phyloP scores from a whole-genome alignment of 345 rosid genomes.

The Corchorus capsularis region DNA sequence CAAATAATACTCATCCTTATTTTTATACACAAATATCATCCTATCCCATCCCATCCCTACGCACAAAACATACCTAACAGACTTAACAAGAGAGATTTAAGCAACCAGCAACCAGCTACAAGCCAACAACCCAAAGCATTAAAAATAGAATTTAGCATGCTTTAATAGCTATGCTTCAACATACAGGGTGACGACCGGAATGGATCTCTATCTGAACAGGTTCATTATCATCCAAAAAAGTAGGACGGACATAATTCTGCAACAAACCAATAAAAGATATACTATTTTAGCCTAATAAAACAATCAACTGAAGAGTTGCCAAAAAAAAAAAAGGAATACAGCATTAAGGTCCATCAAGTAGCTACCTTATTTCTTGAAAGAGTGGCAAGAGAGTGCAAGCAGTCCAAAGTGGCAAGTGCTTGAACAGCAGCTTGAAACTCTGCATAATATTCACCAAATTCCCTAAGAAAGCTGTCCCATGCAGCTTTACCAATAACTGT shows the following conservation, averaged over 20 bases:
- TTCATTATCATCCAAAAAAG: constrained; percentile 60
- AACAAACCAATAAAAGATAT: constrained; percentile 18
- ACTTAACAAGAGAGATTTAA: too few species aligned
- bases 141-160: background rate
- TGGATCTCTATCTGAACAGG: constrained; percentile 71
- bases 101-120: too few species aligned
- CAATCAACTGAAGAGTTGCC: too few species aligned
- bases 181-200: constrained; percentile 93
- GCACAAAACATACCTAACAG: too few species aligned
- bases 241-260: constrained; percentile 80
- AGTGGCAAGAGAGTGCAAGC: constrained; percentile 81
- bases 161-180: constrained; percentile 16
- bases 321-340: background rate
- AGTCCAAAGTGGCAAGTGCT: constrained; percentile 90
- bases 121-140: too few species aligned
- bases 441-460: constrained; percentile 58
- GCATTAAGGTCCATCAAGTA: constrained; percentile 8
- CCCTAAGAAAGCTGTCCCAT: constrained; percentile 77
- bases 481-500: constrained; percentile 65
- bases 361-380: constrained; percentile 78
- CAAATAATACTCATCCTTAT: too few species aligned
- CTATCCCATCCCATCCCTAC: too few species aligned
- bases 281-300: constrained; percentile 23
- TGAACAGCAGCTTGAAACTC: constrained; percentile 81
- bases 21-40: too few species aligned